Evolutionary conservation across 805 yeast genomes (phyloP), one percentile per base, ranked within the genome.

Genomic region (Starmerella potacharoeniae): DNA sequence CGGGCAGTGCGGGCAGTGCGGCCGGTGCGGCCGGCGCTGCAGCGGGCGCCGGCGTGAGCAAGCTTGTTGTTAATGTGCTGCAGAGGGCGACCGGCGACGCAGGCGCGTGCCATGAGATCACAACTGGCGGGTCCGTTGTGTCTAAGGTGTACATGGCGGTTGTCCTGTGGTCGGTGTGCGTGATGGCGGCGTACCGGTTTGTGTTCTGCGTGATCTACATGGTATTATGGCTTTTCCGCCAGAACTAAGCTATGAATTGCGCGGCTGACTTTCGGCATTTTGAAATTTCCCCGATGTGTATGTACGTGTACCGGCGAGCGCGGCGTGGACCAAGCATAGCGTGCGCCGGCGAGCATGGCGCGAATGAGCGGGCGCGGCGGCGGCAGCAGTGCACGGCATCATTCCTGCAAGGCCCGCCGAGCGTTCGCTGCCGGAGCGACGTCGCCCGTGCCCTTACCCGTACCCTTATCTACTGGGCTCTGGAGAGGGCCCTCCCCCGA

Each of bases 141-240:
- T 62, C 69, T 1, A 62, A 64, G 48, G 71, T 82, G 6, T 91
- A 88, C 67, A 77, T 91, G 68, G 79, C 93, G 5, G 87, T 91
- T 34, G 83, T 91, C 47, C 73, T 91, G 61, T 91, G 97, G 96
- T 72, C 90, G 39, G 97, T 91, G 44, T 96, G 96, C 4, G 86
- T 83, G 31, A 78, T 88, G 75, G 96, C 97, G 0, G 76, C 83
- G 6, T 83, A 87, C 68, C 75, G 97, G 59, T 84, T 91, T 61
- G 51, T 83, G 31, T 96, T 97, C 1, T 80, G 95, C 61, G 67
- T 77, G 1, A 65, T 77, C 41, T 91, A 81, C 66, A 70, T 87
- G 65, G 52, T 75, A 55, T 60, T 60, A 60, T 63, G 69, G 50
- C 51, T 68, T 22, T 58, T 71, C 53, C 65, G 71, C 5, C 60